Percentiles rank a stretch among this genome's conserved stretches.
These are phyloP conservation scores for Kalmanozyma brasiliensis DNA, from an alignment of 1,284 basidiomycete species.

Conservation along the genomic window DNA sequence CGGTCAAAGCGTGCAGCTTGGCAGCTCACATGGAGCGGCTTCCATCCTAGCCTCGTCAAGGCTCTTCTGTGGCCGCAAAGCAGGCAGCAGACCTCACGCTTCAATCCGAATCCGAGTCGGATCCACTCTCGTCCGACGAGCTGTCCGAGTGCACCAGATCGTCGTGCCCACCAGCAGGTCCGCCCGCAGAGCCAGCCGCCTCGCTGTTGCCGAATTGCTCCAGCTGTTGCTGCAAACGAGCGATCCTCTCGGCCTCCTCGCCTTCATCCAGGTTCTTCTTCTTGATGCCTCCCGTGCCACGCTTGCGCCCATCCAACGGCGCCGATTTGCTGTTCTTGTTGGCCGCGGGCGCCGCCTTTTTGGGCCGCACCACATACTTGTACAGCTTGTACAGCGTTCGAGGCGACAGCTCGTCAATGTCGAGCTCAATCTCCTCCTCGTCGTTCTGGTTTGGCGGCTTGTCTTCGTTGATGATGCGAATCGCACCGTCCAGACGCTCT, in stretches of 20 bases:
- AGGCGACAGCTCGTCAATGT: constrained; percentile 66
- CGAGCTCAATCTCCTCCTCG: constrained; percentile 68
- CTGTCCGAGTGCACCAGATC: constrained; percentile 64
- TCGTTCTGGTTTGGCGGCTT: constrained; percentile 63
- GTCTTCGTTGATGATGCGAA: constrained; percentile 67
- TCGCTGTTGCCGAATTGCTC: constrained; percentile 62
- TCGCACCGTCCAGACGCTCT: constrained; percentile 65
- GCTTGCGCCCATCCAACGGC: constrained; percentile 64
- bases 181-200: constrained; percentile 19
- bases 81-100: too few species aligned
- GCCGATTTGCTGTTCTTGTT: constrained; percentile 53
- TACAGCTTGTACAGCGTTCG: constrained; percentile 67
- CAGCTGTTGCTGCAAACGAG: constrained; percentile 64
- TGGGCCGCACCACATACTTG: constrained; percentile 66
- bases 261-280: constrained; percentile 67
- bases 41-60: background rate
- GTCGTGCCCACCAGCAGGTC: constrained; percentile 58
- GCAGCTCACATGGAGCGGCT: constrained; percentile 1
- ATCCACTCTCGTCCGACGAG: constrained; percentile 57
- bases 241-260: constrained; percentile 65
- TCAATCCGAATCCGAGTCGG: constrained; percentile 49
- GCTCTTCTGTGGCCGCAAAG: too few species aligned
- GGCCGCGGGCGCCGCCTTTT: constrained; percentile 48
- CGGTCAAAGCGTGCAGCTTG: background rate
- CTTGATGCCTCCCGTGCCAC: constrained; percentile 66